A percentile compares a stretch with the other conserved stretches of the same genome.
Conservation (phyloP, 139 green algal species). For the Chlorella ohadii region DNA sequence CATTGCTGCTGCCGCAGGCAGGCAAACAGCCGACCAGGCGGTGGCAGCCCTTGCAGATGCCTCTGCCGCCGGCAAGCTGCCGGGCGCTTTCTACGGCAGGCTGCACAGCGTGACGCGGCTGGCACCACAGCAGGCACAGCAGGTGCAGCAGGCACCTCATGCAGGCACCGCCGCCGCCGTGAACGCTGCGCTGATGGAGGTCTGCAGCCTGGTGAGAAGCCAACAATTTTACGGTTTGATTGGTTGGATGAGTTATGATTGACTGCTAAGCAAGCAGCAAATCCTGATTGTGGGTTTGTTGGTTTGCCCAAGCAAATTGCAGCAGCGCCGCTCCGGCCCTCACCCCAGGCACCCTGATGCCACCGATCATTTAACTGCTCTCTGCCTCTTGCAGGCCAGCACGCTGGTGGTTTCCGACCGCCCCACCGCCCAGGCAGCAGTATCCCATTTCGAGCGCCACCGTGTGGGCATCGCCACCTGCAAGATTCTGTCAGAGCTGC, state of each 20-base stretch:
- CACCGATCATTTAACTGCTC: neutral
- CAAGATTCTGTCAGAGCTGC: slow-evolving; percentile 50
- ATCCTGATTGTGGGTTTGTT: no score
- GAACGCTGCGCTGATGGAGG: slow-evolving; percentile 61
- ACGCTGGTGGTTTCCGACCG: slow-evolving; percentile 58
- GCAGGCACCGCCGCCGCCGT: slow-evolving; percentile 34
- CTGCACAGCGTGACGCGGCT: slow-evolving; percentile 51
- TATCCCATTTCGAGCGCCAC: slow-evolving; percentile 47
- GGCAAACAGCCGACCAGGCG: slow-evolving; percentile 40
- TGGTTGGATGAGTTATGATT: no score
- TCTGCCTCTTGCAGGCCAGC: slow-evolving; percentile 22
- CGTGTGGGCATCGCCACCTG: slow-evolving; percentile 56
- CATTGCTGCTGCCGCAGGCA: neutral
- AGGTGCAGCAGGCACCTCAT: neutral
- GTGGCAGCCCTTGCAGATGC: slow-evolving; percentile 28
- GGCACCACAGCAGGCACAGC: neutral
- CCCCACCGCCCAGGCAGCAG: slow-evolving; percentile 25
- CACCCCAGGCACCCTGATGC: no score
- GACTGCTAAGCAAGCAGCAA: neutral
- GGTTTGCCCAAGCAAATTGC: no score
- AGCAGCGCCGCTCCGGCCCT: no score
- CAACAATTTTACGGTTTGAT: no score
- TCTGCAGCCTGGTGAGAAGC: slow-evolving; percentile 43
- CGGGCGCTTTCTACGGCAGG: slow-evolving; percentile 47
- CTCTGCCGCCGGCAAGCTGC: slow-evolving; percentile 3